These are phyloP conservation scores for Cercospora zeina DNA, from an alignment of 2,329 filamentous ascomycete genomes.

Conservation along the genomic window DNA sequence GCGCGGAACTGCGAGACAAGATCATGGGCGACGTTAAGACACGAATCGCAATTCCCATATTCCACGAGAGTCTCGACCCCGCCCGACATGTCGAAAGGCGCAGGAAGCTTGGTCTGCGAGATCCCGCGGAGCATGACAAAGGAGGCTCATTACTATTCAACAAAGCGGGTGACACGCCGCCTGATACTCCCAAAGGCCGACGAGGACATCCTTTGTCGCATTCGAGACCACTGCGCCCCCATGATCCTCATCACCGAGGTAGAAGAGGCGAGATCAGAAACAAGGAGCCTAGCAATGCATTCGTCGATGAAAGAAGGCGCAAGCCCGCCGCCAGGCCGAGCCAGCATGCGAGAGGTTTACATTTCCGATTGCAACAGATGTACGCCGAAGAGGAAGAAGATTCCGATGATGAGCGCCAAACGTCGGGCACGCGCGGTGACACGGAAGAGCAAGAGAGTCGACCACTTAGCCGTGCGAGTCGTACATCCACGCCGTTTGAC, in stretches of 20 bases:
- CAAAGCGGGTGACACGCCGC: slow-evolving; percentile 61
- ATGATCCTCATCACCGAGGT: slow-evolving; percentile 47
- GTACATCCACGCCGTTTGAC: slow-evolving; percentile 55
- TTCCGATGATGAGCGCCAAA: slow-evolving; percentile 73
- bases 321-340: slow-evolving; percentile 59
- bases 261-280: slow-evolving; percentile 39
- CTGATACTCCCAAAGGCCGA: slow-evolving; percentile 61
- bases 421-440: slow-evolving; percentile 64
- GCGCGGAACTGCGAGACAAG: slow-evolving; percentile 80
- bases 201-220: slow-evolving; percentile 40
- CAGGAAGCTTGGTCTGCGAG: slow-evolving; percentile 73
- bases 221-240: slow-evolving; percentile 47
- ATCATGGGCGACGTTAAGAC: slow-evolving; percentile 85
- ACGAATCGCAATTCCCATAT: slow-evolving; percentile 75
- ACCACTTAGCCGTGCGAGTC: slow-evolving; percentile 69
- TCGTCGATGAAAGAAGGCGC: slow-evolving; percentile 61
- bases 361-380: slow-evolving; percentile 73
- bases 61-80: slow-evolving; percentile 82
- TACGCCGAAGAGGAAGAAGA: slow-evolving; percentile 76
- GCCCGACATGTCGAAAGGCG: slow-evolving; percentile 76
- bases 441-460: slow-evolving; percentile 85
- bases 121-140: slow-evolving; percentile 60
- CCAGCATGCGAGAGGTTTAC: slow-evolving; percentile 68
- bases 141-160: slow-evolving; percentile 47
- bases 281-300: slow-evolving; percentile 48